Conservation (phyloP, 768 basidiomycete genomes). For the Rhodotorula kratochvilovae region DNA sequence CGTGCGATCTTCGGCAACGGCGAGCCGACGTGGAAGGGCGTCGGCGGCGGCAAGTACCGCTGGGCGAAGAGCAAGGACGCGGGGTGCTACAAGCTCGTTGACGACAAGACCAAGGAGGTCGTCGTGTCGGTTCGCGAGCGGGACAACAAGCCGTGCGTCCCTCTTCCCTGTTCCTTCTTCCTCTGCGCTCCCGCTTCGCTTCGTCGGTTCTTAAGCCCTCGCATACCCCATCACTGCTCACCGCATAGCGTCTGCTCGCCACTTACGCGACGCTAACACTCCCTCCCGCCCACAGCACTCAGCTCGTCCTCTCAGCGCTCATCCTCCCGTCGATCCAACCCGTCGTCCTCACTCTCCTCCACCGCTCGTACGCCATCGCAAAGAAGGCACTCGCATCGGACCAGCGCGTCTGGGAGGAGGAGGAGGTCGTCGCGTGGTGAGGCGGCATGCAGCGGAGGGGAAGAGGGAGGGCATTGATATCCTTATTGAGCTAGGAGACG, state of each 20-base stretch:
- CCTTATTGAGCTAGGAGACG: not conserved
- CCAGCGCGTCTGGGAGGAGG: slow-evolving; percentile 9
- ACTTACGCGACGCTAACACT: not conserved
- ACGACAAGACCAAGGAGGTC: slow-evolving; percentile 13
- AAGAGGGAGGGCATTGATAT: too few relatives aligned
- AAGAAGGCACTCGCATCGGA: not conserved
- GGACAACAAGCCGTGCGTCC: slow-evolving; percentile 2
- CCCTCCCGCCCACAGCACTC: not conserved
- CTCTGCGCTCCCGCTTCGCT: too few relatives aligned
- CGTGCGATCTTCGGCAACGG: slow-evolving; percentile 1
- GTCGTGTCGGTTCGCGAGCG: slow-evolving; percentile 7
- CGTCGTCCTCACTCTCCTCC: slow-evolving; percentile 14
- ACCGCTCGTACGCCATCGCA: not conserved
- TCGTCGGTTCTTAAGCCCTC: too few relatives aligned
- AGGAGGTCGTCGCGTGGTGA: slow-evolving; percentile 16
- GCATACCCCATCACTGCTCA: too few relatives aligned
- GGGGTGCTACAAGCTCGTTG: not conserved
- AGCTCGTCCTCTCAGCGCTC: slow-evolving; percentile 18
- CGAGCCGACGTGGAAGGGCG: slow-evolving; percentile 6
- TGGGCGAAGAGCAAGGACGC: slow-evolving; percentile 1
- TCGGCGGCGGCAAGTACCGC: slow-evolving; percentile 8
- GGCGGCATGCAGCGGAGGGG: too few relatives aligned
- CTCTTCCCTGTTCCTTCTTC: too few relatives aligned
- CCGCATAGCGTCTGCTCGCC: too few relatives aligned
- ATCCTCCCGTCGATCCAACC: slow-evolving; percentile 14